Evolutionary conservation across 192 early-diverging fungal genomes (phyloP).

Genomic region (Tieghemiomyces parasiticus): DNA sequence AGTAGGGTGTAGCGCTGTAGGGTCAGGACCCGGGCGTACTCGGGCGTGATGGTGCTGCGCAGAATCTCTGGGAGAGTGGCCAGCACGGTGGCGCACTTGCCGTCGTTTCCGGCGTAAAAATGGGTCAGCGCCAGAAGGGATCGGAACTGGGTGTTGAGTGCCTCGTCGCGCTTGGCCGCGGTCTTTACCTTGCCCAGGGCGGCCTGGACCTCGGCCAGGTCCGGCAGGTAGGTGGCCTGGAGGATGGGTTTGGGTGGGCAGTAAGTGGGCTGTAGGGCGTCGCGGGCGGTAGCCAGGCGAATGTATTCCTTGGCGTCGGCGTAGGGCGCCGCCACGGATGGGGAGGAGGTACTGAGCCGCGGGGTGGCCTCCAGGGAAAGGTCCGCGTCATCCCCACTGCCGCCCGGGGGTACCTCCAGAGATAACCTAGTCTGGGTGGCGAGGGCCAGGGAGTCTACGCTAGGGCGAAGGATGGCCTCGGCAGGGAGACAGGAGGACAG

Average conservation of each 20-base stretch:
- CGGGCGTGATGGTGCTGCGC: slow-evolving; percentile 19
- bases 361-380: neutral
- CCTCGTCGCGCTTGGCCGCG: neutral
- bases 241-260: neutral
- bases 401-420: neutral
- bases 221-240: neutral
- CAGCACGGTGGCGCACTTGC: slow-evolving; percentile 19
- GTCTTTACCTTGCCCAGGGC: neutral
- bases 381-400: neutral
- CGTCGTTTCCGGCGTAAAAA: slow-evolving; percentile 34
- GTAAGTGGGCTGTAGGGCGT: neutral
- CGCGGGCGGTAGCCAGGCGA: neutral
- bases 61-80: slow-evolving; percentile 19
- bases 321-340: neutral
- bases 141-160: slow-evolving; percentile 14
- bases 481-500: neutral
- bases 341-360: neutral
- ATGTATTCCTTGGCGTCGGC: neutral
- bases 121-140: slow-evolving; percentile 40
- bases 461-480: neutral
- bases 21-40: slow-evolving; percentile 1
- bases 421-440: neutral
- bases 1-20: neutral
- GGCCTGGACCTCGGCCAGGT: neutral
- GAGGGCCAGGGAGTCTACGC: neutral